Base-by-base conservation (phyloP, 2,329 filamentous ascomycete species). In the Aspergillus sclerotialis region DNA sequence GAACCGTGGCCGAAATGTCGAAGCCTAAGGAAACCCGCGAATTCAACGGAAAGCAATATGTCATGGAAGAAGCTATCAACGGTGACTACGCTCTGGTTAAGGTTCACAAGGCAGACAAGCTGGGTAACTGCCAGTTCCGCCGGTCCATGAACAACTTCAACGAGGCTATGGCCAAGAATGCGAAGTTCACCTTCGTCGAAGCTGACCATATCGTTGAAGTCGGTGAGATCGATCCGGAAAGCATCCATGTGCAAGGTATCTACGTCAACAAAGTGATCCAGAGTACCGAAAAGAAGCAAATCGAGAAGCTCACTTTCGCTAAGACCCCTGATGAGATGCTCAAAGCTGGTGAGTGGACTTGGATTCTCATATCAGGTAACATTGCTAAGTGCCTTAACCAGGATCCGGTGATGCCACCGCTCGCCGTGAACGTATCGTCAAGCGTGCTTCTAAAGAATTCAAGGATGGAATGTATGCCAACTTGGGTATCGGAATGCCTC, bases 381-480 rank as follows among this genome's bases (percentile, higher is more conserved):
- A n/a, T n/a, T n/a, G n/a, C n/a, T n/a, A n/a, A n/a, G n/a, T n/a
- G n/a, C n/a, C n/a, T n/a, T n/a, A n/a, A n/a, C n/a, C n/a, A 52
- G 50, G 50, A 15, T 53, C 48, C 31, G 78, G 82, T 44, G 74
- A 79, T 54, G 73, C 76, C 35, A 75, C 81, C 26, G 76, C 76
- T 52, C 84, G 85, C 70, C 77, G 86, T 40, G 84, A 93, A 64
- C 76, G 82, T 38, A 93, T 94, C 50, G 86, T 85, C 1, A 75
- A 75, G 46, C 74, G 87, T 29, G 84, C 86, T 0, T 82, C 86
- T 0, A 81, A 84, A 62, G 87, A 93, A 62, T 72, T 94, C 43
- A 82, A 85, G 61, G 75, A 92, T 60, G 86, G 86, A 65, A 90
- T 90, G 84, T 92, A 92, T 61, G 86, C 86, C 52, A 60, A 93